Conservation (phyloP, 768 basidiomycete species). For the Leccinellum luteum region DNA sequence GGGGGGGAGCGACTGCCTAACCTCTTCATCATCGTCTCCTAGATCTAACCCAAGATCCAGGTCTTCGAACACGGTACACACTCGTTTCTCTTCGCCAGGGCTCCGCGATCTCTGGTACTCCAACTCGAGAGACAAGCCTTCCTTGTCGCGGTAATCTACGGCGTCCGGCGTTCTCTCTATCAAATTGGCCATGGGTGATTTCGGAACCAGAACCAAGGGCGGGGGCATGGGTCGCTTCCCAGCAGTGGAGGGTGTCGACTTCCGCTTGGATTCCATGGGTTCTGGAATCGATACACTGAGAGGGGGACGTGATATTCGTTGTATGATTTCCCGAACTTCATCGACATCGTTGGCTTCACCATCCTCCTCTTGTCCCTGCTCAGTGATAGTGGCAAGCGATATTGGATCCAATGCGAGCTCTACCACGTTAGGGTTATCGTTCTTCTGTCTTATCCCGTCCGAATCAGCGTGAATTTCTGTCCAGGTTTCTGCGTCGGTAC, state of each 20-base stretch:
- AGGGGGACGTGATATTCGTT: constrained; percentile 39
- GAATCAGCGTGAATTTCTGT: constrained; percentile 45
- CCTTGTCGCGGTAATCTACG: constrained; percentile 12
- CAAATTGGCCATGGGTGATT: constrained; percentile 30
- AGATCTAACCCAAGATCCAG: constrained; percentile 43
- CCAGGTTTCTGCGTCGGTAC: constrained; percentile 65
- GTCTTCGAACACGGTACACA: constrained; percentile 45
- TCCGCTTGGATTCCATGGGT: constrained; percentile 34
- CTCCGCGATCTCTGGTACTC: constrained; percentile 31
- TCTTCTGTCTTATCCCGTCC: constrained; percentile 24
- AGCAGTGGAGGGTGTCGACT: constrained; percentile 34
- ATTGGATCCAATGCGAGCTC: constrained; percentile 51
- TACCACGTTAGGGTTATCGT: constrained; percentile 43
- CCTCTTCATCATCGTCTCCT: constrained; percentile 42
- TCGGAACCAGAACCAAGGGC: constrained; percentile 51
- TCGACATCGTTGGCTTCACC: constrained; percentile 34
- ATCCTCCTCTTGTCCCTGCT: constrained; percentile 23
- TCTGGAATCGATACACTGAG: constrained; percentile 39
- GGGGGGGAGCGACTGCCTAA: constrained; percentile 24
- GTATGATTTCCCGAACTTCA: constrained; percentile 36
- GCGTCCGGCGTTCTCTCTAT: constrained; percentile 22
- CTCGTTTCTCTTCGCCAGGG: constrained; percentile 43
- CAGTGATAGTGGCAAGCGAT: constrained; percentile 30
- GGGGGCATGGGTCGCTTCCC: constrained; percentile 27
- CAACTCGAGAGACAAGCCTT: constrained; percentile 23